phyloP scores from a whole-genome alignment of 192 early-diverging fungal species.

The Entomortierella chlamydospora region DNA sequence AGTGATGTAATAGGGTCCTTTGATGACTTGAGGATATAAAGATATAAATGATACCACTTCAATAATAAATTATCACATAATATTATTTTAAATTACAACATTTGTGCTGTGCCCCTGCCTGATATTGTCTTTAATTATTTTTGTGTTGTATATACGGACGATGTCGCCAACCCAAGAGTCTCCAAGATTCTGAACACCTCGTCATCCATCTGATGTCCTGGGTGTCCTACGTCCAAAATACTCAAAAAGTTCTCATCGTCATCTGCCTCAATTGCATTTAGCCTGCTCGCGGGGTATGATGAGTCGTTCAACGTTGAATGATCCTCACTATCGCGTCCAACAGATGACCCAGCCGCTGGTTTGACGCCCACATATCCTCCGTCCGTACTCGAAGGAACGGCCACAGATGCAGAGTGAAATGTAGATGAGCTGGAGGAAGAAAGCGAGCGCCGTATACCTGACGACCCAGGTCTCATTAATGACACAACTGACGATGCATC shows the following conservation, averaged over 20 bases:
- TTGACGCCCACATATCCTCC: neutral
- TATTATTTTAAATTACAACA: too few species aligned
- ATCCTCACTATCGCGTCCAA: neutral
- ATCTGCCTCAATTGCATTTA: neutral
- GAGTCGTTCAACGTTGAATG: constrained; percentile 4
- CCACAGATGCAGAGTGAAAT: constrained; percentile 12
- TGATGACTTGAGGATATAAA: too few species aligned
- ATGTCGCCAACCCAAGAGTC: constrained; percentile 13
- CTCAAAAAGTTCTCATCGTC: constrained; percentile 11
- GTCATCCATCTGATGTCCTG: constrained; percentile 18
- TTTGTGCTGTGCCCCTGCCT: too few species aligned
- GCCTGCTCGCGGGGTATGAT: neutral
- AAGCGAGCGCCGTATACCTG: neutral
- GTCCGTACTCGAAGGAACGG: neutral
- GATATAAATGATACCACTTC: too few species aligned
- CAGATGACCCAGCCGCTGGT: neutral
- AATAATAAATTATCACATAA: too few species aligned
- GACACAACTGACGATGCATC: constrained; percentile 22
- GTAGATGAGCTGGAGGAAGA: neutral
- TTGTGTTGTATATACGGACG: too few species aligned
- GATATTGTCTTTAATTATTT: too few species aligned
- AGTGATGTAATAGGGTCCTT: neutral
- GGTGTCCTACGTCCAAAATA: constrained; percentile 38
- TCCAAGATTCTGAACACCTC: constrained; percentile 25
- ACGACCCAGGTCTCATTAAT: neutral